Conservation (phyloP, 2,329 filamentous ascomycete species). For the Onygena corvina region DNA sequence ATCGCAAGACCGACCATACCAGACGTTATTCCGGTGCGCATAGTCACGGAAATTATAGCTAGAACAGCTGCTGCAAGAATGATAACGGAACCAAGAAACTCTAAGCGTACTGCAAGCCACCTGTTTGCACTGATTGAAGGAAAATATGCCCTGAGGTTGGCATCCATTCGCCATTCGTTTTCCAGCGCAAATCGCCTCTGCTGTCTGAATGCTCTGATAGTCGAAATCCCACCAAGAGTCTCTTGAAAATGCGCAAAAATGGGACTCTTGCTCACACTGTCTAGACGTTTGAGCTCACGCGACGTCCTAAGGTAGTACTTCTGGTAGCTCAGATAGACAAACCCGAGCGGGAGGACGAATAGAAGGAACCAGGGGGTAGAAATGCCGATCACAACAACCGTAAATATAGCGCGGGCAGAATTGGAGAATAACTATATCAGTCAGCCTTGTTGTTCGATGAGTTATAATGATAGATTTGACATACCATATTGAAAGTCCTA, state of each 20-base stretch:
- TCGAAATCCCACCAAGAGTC: constrained; percentile 83
- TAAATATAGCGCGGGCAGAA: constrained; percentile 63
- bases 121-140: constrained; percentile 88
- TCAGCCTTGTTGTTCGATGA: too few species aligned
- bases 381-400: constrained; percentile 69
- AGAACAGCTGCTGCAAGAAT: constrained; percentile 79
- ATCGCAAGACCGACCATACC: constrained; percentile 85
- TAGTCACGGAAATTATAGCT: constrained; percentile 65
- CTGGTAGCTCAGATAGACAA: constrained; percentile 84
- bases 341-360: constrained; percentile 67
- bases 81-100: constrained; percentile 89
- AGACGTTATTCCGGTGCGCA: constrained; percentile 49
- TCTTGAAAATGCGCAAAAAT: constrained; percentile 99
- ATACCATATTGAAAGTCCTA: constrained; percentile 89
- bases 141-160: constrained; percentile 87
- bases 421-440: constrained; percentile 54
- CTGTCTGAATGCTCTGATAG: constrained; percentile 88
- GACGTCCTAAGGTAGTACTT: constrained; percentile 94
- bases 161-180: constrained; percentile 95
- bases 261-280: constrained; percentile 88
- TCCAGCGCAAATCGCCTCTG: constrained; percentile 77
- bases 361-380: constrained; percentile 69
- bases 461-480: constrained; percentile 22
- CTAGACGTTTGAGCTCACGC: constrained; percentile 86
- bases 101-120: constrained; percentile 88